phyloP scores from a whole-genome alignment of 2,329 filamentous ascomycete genomes.

The Cephalotrichum gorgonifer region DNA sequence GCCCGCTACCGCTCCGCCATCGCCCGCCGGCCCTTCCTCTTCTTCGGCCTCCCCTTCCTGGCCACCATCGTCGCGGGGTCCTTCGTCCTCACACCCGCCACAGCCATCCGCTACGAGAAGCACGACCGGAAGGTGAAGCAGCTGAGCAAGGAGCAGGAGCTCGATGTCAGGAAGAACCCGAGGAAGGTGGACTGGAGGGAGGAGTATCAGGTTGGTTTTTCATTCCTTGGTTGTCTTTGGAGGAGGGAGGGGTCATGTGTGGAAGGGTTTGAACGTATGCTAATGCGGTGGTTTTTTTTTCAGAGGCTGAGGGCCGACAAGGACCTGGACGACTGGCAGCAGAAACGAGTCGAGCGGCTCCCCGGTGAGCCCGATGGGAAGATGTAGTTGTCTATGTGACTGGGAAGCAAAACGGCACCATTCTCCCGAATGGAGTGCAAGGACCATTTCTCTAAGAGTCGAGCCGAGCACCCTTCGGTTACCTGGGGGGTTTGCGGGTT shows the following conservation, averaged over 20 bases:
- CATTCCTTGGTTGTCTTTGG: constrained; percentile 3
- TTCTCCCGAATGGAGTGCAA: too few relatives aligned
- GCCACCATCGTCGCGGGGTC: constrained; percentile 81
- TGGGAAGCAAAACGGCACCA: too few relatives aligned
- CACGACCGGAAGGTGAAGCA: constrained; percentile 84
- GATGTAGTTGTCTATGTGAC: too few relatives aligned
- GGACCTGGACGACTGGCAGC: constrained; percentile 93
- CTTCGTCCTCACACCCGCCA: constrained; percentile 89
- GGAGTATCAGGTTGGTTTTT: constrained; percentile 66
- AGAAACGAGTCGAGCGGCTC: constrained; percentile 83
- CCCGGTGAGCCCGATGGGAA: constrained; percentile 85
- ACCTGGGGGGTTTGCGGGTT: too few relatives aligned
- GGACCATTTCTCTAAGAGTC: too few relatives aligned
- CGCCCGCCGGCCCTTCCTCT: constrained; percentile 71
- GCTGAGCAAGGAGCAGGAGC: constrained; percentile 74
- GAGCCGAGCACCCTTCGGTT: too few relatives aligned
- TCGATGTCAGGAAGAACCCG: constrained; percentile 64
- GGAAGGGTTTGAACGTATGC: background rate
- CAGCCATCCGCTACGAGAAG: constrained; percentile 86
- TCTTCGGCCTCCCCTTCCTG: constrained; percentile 92
- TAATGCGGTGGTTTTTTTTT: background rate
- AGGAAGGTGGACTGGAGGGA: constrained; percentile 71
- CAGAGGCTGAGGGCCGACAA: constrained; percentile 42
- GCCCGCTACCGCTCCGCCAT: constrained; percentile 68
- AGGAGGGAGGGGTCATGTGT: constrained; percentile 41